Evolutionary conservation across 2,329 filamentous ascomycete genomes (phyloP), one percentile per base, ranked within the genome.

Genomic region (Fusarium falciforme): DNA sequence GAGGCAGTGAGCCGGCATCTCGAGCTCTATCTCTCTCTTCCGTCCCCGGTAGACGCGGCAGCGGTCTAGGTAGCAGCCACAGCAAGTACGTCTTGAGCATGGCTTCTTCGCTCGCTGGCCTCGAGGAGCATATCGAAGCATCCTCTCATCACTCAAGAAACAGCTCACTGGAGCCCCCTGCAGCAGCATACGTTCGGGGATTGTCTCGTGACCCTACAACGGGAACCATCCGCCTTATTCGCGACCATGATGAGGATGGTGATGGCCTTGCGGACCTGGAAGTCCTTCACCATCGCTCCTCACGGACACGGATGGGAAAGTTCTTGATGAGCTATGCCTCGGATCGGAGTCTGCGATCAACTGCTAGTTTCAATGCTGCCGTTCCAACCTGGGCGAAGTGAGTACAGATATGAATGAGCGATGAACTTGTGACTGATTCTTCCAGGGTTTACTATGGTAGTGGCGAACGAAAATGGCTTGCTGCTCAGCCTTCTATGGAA

Each of bases 361-460:
- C 85, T 11, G 80, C 80, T 5, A 90, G 87, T 74, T 87, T 87
- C 40, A 86, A 79, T 52, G 80, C 83, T 16, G 77, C 84, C 3
- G 83, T 91, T 47, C 89, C 89, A 14, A 78, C 85, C 10, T 91
- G 89, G 89, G 89, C 89, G 31, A 85, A 81, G 85, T 87, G 81
- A 78, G 82, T 64, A 35, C 9, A 55, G 20, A 40, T 9, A 20
- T 6, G 5, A 20, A 17, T 20, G 1, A 22, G 4, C 38, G 5
- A 31, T 12, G 33, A 55, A 47, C 12, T 5, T 35, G 25, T 58
- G 6, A 73, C 75, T 78, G 64, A 76, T 55, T 42, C 33, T 31
- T 49, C 81, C 44, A 90, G 87, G 74, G 83, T 94, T 17, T 95
- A 94, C 82, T 95, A 95, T 80, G 90, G 90, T 38, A 91, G 90